Base-by-base conservation (phyloP, 768 basidiomycete species). In the Lactarius quietus region DNA sequence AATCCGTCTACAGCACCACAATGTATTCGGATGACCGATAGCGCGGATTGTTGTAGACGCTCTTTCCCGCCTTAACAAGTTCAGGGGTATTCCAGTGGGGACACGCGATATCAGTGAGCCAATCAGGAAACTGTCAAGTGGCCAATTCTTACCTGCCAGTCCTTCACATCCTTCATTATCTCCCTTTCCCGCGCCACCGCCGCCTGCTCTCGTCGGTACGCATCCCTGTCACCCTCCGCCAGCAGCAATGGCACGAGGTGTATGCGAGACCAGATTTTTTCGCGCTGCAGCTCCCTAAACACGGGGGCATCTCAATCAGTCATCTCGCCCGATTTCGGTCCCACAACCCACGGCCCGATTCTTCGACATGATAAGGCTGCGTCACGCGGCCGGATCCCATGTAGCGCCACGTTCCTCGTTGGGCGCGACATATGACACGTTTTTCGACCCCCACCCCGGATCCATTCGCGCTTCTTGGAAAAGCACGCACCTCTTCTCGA, bases 251-350 rank as follows among this genome's bases (percentile, higher is more conserved):
- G 97, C 36, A 95, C 88, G 38, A 97, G 84, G 79, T 98, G 88
- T 73, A 99, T 94, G 68, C 96, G 86, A 64, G 95, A 92, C 96
- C 96, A 98, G 39, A 87, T 86, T 78, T 90, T 89, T 80, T 99
- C 96, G 68, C 96, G 84, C 75, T 90, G 82, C 48, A 98, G 82
- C 79, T 99, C 96, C 77, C 96, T 98, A n/a, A 45, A 45, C 43
- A n/a, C 20, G 36, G 20, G 38, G 6, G 45, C 45, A 45, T 41
- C 60, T 64, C 36, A 63, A 65, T 66, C 57, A 69, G 65, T 67
- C 59, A 35, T 61, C 62, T 36, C 61, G 36, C 55, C 68, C 59
- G 48, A 55, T 64, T 63, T 39, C 36, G 64, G 36, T 36, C 63
- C 35, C 68, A 57, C 52, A 64, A 61, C 61, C 45, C 52, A 65